Conservation (phyloP, 2,329 filamentous ascomycete genomes). For the Apiospora phragmitis region DNA sequence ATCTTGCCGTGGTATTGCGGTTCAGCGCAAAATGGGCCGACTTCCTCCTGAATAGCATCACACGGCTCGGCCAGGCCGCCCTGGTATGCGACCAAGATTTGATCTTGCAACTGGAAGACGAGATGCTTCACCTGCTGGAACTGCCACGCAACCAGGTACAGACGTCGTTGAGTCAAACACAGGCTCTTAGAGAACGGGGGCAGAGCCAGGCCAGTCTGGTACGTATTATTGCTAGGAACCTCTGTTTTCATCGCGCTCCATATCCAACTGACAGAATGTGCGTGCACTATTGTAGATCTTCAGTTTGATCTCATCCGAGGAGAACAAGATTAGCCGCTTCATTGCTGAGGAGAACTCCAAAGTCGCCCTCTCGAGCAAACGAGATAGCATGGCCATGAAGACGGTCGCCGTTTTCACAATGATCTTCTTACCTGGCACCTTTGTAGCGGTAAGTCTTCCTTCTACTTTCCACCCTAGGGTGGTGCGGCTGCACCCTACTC, state of each 20-base stretch:
- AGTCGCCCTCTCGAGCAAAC: not conserved
- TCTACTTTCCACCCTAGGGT: not conserved
- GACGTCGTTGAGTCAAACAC: not conserved
- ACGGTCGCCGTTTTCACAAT: slow-evolving; percentile 28
- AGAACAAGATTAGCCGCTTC: slow-evolving; percentile 5
- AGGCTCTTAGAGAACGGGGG: slow-evolving; percentile 9
- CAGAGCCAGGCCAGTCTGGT: slow-evolving; percentile 10
- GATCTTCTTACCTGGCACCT: slow-evolving; percentile 28
- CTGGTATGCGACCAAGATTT: not conserved
- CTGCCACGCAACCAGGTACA: not conserved
- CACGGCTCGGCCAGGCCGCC: not conserved
- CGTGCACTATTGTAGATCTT: not conserved
- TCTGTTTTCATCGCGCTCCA: not conserved
- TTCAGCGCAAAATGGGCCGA: not conserved
- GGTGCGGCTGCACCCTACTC: not conserved
- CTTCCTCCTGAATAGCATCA: not conserved
- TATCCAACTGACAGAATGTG: not conserved
- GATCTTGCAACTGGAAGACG: not conserved
- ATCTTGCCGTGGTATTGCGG: not conserved
- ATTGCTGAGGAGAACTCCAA: slow-evolving; percentile 12
- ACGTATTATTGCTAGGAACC: not conserved
- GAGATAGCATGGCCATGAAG: slow-evolving; percentile 23
- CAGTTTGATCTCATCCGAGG: slow-evolving; percentile 12
- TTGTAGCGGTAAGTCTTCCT: slow-evolving; percentile 22
- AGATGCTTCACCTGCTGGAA: slow-evolving; percentile 6